Base-by-base conservation (phyloP, 371 early-diverging fungal genomes). In the Mucor velutinosus region DNA sequence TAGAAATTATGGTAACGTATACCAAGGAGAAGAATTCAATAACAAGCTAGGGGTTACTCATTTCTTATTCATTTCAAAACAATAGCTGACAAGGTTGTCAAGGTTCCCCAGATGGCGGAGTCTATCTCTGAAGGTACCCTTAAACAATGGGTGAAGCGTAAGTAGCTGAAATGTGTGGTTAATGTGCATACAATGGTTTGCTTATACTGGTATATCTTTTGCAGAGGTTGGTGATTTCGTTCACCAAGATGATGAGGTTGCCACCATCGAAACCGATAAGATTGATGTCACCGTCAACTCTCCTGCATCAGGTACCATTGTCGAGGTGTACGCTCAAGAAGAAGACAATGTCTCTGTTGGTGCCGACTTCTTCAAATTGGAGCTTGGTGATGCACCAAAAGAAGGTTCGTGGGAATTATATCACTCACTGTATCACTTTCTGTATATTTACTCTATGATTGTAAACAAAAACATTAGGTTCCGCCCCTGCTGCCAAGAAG, bases 201-300 rank as follows among this genome's bases (percentile, higher is more conserved):
- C 27, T 19, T 7, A 53, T 19, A 4, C 15, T 23, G 35, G 37
- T 35, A 33, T 25, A 45, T 45, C 19, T 45, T 8, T 19, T 64
- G 21, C 76, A 96, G 96, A 94, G 87, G 93, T 96, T 57, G 99
- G 99, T 74, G 97, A 97, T 65, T 96, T 87, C 77, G 94, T 99
- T 62, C 84, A 87, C 65, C 89, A 94, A 70, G 99, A 99, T 73
- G 98, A 99, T 73, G 94, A 92, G 76, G 89, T 98, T 30, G 97
- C 97, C 43, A 94, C 96, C 32, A 97, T 99, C 61, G 98, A 99
- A 79, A 99, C 99, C 60, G 99, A 99, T 87, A 99, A 99, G 87
- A 90, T 97, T 58, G 98, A 97, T 76, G 92, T 98, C 49, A 90
- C 96, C 30, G 94, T 99, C 76, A 99, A 97, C 87, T 90, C 97